phyloP scores from a whole-genome alignment of 2,329 filamentous ascomycete genomes.

The Leptodontidium sp. region DNA sequence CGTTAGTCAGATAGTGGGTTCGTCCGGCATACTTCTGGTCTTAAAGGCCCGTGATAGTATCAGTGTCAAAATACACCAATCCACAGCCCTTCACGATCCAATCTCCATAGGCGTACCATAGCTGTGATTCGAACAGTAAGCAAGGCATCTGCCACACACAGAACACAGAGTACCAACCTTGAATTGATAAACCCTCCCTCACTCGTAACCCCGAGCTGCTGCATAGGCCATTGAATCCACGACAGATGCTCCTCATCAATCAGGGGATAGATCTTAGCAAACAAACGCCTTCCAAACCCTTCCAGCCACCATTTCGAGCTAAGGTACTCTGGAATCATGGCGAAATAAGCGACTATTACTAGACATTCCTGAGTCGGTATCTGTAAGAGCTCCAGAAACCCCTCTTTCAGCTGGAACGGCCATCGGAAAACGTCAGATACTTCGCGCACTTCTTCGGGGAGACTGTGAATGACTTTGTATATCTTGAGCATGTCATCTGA shows the following conservation, averaged over 20 bases:
- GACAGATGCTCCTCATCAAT: constrained; percentile 47
- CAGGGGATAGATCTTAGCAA: constrained; percentile 44
- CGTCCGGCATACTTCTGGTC: too few relatives aligned
- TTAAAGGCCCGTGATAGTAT: too few relatives aligned
- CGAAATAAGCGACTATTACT: constrained; percentile 33
- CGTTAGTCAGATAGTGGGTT: too few relatives aligned
- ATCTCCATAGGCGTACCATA: constrained; percentile 13
- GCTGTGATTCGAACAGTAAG: not conserved
- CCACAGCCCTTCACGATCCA: not conserved
- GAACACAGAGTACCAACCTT: not conserved
- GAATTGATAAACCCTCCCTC: not conserved
- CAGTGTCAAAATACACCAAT: too few relatives aligned
- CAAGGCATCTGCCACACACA: not conserved
- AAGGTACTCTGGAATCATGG: constrained; percentile 28
- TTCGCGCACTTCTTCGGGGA: constrained; percentile 22
- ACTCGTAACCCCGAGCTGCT: constrained; percentile 34
- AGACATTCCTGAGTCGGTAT: constrained; percentile 45
- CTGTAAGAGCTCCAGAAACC: constrained; percentile 44
- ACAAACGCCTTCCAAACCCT: constrained; percentile 48
- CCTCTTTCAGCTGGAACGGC: constrained; percentile 27
- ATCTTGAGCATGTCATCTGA: constrained; percentile 22
- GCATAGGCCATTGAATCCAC: constrained; percentile 47
- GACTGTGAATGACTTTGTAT: constrained; percentile 23
- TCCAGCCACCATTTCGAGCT: constrained; percentile 37
- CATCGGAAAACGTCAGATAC: constrained; percentile 34